Base-by-base conservation (phyloP, 331 rosid genomes). In the Malus hybrid region DNA sequence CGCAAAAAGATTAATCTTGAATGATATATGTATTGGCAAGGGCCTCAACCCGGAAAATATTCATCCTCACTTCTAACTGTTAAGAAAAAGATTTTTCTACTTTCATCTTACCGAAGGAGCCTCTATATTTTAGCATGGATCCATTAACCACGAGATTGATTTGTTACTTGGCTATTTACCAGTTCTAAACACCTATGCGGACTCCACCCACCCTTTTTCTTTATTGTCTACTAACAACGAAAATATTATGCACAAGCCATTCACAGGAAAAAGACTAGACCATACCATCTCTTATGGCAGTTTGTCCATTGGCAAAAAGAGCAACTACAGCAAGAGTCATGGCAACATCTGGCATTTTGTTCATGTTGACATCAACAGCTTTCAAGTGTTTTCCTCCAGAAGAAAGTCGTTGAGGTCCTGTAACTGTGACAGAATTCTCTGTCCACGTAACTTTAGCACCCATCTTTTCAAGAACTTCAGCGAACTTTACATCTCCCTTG, bases 271-370 rank as follows among this genome's bases (percentile, higher is more conserved):
- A 78, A 4, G 78, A 57, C 52, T 27, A 69, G 77, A 86, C 31
- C 87, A 24, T 89, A 95, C 99, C 99, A 36, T 95, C 99, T 90
- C 99, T 90, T 24, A 95, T 92, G 61, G 88, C 71, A 69, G 97
- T 90, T 61, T 93, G 88, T 44, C 99, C 97, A 67, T 92, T 79
- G 2, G 97, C 97, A 72, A 90, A 95, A 28, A 95, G 88, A 33
- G 99, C 99, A 70, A 90, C 97, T 8, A 95, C 97, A 61, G 99
- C 99, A 54, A 95, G 99, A 18, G 99, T 95, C 99, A 95, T 95
- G 67, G 24, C 24, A 24, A 24, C 24, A 24, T 24, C 24, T 24
- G 24, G 24, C 24, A 24, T 24, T 24, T 24, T 24, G 24, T 24
- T 24, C 24, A 24, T 24, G 24, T 24, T 24, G 24, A 24, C 24